Evolutionary conservation across 768 basidiomycete species (phyloP).

Genomic region (Leucocoprinus birnbaumii): DNA sequence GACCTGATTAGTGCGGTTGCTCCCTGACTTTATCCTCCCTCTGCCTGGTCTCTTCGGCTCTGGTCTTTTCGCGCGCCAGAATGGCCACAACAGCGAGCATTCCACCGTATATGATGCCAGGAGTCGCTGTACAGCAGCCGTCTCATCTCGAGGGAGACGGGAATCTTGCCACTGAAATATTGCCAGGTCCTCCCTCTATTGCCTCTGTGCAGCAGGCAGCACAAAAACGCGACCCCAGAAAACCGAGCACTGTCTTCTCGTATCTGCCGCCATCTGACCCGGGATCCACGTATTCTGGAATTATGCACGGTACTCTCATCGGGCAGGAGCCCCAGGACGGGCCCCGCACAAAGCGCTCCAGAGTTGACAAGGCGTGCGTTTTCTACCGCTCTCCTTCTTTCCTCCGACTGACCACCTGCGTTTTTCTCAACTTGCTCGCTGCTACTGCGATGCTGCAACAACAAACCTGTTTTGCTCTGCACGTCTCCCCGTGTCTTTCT

Average conservation of each 20-base stretch:
- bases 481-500: slow-evolving; percentile 21
- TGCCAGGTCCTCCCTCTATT: slow-evolving; percentile 83
- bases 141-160: slow-evolving; percentile 81
- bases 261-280: slow-evolving; percentile 85
- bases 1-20: slow-evolving; percentile 36
- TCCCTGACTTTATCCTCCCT: slow-evolving; percentile 27
- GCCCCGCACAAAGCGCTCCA: slow-evolving; percentile 67
- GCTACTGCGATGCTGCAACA: slow-evolving; percentile 17
- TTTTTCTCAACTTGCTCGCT: slow-evolving; percentile 12
- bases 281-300: slow-evolving; percentile 83
- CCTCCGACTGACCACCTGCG: slow-evolving; percentile 18
- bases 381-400: slow-evolving; percentile 16
- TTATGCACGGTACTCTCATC: slow-evolving; percentile 63
- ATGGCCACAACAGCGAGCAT: slow-evolving; percentile 76
- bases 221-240: slow-evolving; percentile 79
- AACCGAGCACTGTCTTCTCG: slow-evolving; percentile 64
- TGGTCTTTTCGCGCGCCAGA: slow-evolving; percentile 22
- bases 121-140: slow-evolving; percentile 72
- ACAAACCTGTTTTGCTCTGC: slow-evolving; percentile 19
- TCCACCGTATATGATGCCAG: slow-evolving; percentile 71
- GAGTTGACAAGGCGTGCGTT: slow-evolving; percentile 72
- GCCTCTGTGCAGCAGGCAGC: slow-evolving; percentile 66
- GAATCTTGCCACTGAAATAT: slow-evolving; percentile 82
- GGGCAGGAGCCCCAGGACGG: slow-evolving; percentile 66
- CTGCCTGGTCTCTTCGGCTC: slow-evolving; percentile 22